Conservation (phyloP, 352 stramenopile species). For the Phytophthora constricta region DNA sequence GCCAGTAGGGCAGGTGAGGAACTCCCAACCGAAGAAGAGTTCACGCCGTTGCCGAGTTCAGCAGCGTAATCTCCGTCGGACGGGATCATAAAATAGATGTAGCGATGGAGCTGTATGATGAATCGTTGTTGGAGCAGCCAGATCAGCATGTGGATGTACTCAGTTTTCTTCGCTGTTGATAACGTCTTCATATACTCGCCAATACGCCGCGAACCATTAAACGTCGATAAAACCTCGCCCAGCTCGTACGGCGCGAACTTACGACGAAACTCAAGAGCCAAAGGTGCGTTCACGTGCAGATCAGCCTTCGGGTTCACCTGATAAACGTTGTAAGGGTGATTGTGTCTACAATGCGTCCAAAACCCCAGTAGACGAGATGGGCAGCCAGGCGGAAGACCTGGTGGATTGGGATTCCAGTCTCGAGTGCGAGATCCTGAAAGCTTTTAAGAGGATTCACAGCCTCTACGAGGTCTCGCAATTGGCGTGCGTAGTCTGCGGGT, state of each 20-base stretch:
- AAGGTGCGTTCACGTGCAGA: conserved; percentile 52
- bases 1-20: conserved; percentile 42
- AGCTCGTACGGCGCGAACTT: conserved; percentile 78
- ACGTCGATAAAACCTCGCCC: conserved; percentile 74
- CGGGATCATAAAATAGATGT: conserved; percentile 89
- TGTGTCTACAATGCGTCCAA: conserved; percentile 78
- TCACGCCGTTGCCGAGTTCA: conserved; percentile 23
- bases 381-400: conserved; percentile 84
- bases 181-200: conserved; percentile 85
- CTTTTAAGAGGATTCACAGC: conserved; percentile 84
- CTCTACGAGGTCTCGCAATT: conserved; percentile 74
- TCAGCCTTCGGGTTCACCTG: conserved; percentile 72
- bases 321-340: conserved; percentile 91
- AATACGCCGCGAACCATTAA: conserved; percentile 72
- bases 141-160: conserved; percentile 90
- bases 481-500: conserved; percentile 78
- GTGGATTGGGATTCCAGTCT: conserved; percentile 80
- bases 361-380: conserved; percentile 88
- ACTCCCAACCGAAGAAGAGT: conserved; percentile 27
- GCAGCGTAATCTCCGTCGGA: conserved; percentile 60
- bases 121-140: conserved; percentile 89
- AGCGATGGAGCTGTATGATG: conserved; percentile 84
- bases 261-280: conserved; percentile 75
- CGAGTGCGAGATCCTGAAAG: conserved; percentile 84
- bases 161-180: conserved; percentile 65